phyloP scores from a whole-genome alignment of 495 filamentous ascomycete genomes.

The Neurospora sp. region DNA sequence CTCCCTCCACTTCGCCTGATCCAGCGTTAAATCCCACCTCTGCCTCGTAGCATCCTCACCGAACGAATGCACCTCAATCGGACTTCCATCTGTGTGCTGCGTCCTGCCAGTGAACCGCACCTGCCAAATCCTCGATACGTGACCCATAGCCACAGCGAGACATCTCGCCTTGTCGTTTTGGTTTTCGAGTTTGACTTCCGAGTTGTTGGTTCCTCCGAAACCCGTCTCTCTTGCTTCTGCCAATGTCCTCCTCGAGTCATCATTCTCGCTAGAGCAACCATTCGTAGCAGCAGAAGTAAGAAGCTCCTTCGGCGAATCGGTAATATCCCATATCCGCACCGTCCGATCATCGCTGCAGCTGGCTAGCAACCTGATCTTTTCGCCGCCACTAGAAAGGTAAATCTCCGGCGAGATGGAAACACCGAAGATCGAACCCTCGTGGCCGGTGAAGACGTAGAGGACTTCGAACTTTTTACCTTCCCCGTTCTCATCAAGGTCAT shows the following conservation, averaged over 20 bases:
- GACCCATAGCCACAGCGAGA: conserved; percentile 68
- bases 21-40: conserved; percentile 51
- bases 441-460: conserved; percentile 70
- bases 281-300: too few species aligned
- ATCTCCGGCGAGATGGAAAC: conserved; percentile 64
- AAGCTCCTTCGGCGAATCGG: conserved; percentile 13
- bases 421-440: conserved; percentile 91
- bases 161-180: conserved; percentile 17
- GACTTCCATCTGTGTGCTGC: not conserved
- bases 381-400: conserved; percentile 15
- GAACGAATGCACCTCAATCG: conserved; percentile 52
- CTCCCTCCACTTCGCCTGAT: conserved; percentile 4
- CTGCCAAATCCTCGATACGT: conserved; percentile 83
- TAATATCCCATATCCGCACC: conserved; percentile 80
- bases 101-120: conserved; percentile 47
- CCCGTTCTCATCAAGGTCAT: conserved; percentile 22
- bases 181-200: conserved; percentile 14
- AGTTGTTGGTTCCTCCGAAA: conserved; percentile 26
- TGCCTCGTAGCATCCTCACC: conserved; percentile 71
- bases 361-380: conserved; percentile 51
- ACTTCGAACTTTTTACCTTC: conserved; percentile 28
- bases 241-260: conserved; percentile 1
- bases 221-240: conserved; percentile 37
- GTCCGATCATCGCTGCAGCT: conserved; percentile 96
- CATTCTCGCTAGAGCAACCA: too few species aligned